A percentile compares a stretch with the other conserved stretches of the same genome.
Conservation (phyloP, 228 moss, liverwort and hornwort species). For the Sphagnum magellanicum region DNA sequence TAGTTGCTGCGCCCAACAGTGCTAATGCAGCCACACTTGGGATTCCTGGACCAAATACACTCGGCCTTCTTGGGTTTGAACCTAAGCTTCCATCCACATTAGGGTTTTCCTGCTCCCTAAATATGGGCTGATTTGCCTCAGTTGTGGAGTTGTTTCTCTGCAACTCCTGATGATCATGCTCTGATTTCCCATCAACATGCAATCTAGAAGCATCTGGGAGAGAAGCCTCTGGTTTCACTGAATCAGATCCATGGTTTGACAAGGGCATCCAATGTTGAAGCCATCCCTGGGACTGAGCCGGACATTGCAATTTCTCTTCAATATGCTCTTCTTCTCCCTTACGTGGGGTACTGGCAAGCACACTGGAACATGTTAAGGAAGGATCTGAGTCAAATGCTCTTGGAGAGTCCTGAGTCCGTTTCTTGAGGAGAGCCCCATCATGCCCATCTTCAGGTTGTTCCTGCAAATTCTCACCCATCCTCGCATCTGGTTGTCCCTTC, state of each 20-base stretch:
- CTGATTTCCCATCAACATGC: conserved; percentile 8
- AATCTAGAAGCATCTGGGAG: conserved; percentile 15
- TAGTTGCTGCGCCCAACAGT: conserved; percentile 35
- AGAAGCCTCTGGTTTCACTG: conserved; percentile 11
- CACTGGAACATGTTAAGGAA: conserved; percentile 4
- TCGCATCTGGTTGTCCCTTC: no score
- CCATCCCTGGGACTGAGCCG: conserved; percentile 25
- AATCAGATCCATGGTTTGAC: conserved; percentile 10
- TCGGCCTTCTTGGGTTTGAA: conserved; percentile 1
- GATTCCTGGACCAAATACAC: conserved; percentile 12
- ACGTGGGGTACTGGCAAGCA: conserved; percentile 3
- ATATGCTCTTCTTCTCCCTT: neutral
- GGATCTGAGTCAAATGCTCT: conserved; percentile 5
- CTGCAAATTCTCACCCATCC: no score
- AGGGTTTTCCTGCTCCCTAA: conserved; percentile 4
- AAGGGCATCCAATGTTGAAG: conserved; percentile 43
- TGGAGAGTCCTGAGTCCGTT: conserved; percentile 24
- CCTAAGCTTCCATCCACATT: conserved; percentile 9
- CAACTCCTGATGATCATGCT: conserved; percentile 5
- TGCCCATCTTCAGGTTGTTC: conserved; percentile 11
- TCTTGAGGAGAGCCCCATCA: conserved; percentile 19
- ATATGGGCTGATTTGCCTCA: neutral
- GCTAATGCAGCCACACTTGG: conserved; percentile 48
- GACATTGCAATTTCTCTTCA: conserved; percentile 1
- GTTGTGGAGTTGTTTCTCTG: neutral